Conservation (phyloP, 495 filamentous ascomycete genomes). For the Podospora tetraspora region DNA sequence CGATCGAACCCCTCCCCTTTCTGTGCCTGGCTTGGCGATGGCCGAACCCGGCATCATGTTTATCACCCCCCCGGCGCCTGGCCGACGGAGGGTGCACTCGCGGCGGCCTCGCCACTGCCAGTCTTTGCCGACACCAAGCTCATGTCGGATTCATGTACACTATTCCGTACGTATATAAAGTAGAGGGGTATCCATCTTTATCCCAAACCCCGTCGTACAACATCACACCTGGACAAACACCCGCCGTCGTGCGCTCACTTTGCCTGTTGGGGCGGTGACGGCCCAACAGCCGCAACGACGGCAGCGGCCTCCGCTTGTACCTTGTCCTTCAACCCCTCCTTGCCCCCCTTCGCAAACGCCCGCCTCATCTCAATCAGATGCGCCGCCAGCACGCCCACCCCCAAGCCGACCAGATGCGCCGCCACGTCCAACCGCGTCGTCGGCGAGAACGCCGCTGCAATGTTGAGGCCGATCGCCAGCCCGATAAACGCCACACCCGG, state of each 20-base stretch:
- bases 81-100: neutral
- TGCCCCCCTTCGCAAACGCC: constrained; percentile 1
- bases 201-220: neutral
- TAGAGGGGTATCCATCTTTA: neutral
- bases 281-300: neutral
- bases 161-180: neutral
- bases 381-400: constrained; percentile 43
- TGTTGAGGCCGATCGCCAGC: constrained; percentile 42
- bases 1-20: neutral
- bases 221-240: neutral
- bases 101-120: neutral
- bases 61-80: neutral
- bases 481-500: constrained; percentile 47
- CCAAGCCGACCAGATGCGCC: constrained; percentile 68
- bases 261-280: neutral
- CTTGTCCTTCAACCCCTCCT: neutral
- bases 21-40: neutral
- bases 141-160: neutral
- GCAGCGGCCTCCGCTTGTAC: neutral
- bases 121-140: neutral
- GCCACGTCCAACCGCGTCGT: constrained; percentile 53
- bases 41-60: neutral
- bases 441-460: constrained; percentile 37
- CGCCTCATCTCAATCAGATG: constrained; percentile 27
- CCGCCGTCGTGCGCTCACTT: neutral